Base-by-base conservation (phyloP, 2,329 filamentous ascomycete species). In the Aspergillus costaricaensis region DNA sequence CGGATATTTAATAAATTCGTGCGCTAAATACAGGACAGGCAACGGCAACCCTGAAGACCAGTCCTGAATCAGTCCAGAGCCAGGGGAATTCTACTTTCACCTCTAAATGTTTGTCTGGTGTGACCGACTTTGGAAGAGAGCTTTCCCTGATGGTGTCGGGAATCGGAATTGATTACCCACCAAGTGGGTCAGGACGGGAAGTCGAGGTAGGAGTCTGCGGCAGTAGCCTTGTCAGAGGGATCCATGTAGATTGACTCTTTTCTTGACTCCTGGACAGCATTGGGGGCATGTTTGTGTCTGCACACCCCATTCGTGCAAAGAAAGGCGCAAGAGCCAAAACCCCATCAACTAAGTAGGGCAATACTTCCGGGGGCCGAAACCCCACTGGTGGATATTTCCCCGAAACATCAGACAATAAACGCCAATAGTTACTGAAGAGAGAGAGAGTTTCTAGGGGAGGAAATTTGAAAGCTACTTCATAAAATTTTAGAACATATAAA, bases 141-240 rank as follows among this genome's bases (percentile, higher is more conserved):
- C 32, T 15, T 6, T 36, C 1, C 4, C 32, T 36, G 12, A 14
- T 14, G 2, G 32, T 36, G 12, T 36, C 32, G 32, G 12, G 1
- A 14, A 14, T 36, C 12, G 32, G 32, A 5, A 14, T 15, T 36
- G 5, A 12, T 4, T 43, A 19, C 41, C 41, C 17, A 44, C 19
- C 19, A 53, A 17, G 51, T 53, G 51, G 51, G 36, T 23, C 51
- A n/a, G 12, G 10, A 53, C 21, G 51, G 36, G 51, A 43, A 43
- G 17, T 53, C 17, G 5, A 19, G 23, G 52, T 55, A 55, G 52
- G 19, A 55, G 52, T 44, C 52, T 55, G 52, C 52, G 52, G 38
- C 52, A 55, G 21, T 55, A n/a, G 52, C n/a, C 38, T 41, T 27
- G 52, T 30, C 38, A 25, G 12, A 10, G 23, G 7, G 52, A 43